A percentile compares a stretch with the other conserved stretches of the same genome.
phyloP scores from a whole-genome alignment of 2,329 filamentous ascomycete genomes.

The Nemania sp. region DNA sequence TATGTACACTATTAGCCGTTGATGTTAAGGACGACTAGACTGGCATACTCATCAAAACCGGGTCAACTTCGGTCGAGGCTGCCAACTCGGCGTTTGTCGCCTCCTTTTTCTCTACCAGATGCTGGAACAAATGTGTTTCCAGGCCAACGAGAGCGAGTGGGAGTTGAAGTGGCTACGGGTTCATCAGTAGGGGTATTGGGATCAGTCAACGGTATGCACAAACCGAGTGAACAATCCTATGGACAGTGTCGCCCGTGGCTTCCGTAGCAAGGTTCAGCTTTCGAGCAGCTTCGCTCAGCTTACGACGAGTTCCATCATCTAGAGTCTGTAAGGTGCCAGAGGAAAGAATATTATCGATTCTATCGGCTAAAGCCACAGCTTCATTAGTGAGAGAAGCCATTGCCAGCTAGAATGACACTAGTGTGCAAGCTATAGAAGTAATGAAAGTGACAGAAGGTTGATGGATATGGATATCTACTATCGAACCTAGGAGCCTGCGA shows the following conservation, averaged over 20 bases:
- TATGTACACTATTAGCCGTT: neutral
- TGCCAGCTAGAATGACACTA: too few relatives aligned
- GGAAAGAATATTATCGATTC: neutral
- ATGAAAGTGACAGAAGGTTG: too few relatives aligned
- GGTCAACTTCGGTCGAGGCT: neutral
- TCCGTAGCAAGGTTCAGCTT: constrained; percentile 3
- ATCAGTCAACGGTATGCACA: neutral
- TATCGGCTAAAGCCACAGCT: neutral
- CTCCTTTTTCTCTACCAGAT: neutral
- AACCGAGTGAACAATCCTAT: constrained; percentile 4
- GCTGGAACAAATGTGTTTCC: neutral
- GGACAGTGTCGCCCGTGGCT: constrained; percentile 5
- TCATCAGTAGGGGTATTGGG: neutral
- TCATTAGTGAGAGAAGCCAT: constrained; percentile 2
- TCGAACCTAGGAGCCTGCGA: too few relatives aligned
- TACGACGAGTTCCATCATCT: neutral
- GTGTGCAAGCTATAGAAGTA: too few relatives aligned
- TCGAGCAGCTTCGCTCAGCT: constrained; percentile 10
- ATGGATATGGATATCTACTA: too few relatives aligned
- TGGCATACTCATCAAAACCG: constrained; percentile 4
- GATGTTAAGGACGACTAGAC: neutral
- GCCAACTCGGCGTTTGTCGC: neutral
- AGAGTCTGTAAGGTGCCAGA: neutral
- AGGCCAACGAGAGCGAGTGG: neutral
- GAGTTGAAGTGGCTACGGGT: neutral